phyloP scores from a whole-genome alignment of 768 basidiomycete species.

The Lyophyllum semitale region DNA sequence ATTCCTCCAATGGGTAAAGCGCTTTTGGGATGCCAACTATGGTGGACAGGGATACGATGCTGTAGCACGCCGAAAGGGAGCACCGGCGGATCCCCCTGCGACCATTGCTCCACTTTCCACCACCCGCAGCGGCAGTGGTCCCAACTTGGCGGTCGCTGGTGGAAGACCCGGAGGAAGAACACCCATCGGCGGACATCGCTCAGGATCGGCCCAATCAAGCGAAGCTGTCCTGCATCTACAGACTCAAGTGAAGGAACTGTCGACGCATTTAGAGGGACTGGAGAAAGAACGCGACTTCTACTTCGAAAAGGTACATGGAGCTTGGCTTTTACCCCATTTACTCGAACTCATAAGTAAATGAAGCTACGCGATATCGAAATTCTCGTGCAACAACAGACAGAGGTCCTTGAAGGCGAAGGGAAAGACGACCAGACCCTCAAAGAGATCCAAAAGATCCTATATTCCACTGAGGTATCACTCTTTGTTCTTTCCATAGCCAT shows the following conservation, averaged over 20 bases:
- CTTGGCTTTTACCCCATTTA: not conserved
- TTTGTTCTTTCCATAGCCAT: not conserved
- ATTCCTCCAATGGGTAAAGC: slow-evolving; percentile 96
- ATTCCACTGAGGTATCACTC: slow-evolving; percentile 84
- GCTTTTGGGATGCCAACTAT: slow-evolving; percentile 93
- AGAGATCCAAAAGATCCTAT: slow-evolving; percentile 90
- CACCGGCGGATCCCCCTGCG: slow-evolving; percentile 72
- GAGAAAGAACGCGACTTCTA: slow-evolving; percentile 99
- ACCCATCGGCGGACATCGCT: slow-evolving; percentile 68
- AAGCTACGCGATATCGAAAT: slow-evolving; percentile 97
- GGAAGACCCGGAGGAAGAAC: slow-evolving; percentile 69
- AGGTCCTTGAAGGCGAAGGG: slow-evolving; percentile 56
- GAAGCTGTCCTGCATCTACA: slow-evolving; percentile 72
- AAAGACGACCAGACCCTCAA: slow-evolving; percentile 63
- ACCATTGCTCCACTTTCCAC: slow-evolving; percentile 70
- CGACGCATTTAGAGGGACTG: slow-evolving; percentile 79
- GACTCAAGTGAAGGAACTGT: slow-evolving; percentile 80
- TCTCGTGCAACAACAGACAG: slow-evolving; percentile 79
- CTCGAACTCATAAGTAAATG: not conserved
- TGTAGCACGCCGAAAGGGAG: slow-evolving; percentile 77
- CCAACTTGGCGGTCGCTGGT: slow-evolving; percentile 17
- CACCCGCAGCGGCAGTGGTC: slow-evolving; percentile 35
- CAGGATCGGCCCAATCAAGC: slow-evolving; percentile 65
- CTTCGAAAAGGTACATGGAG: slow-evolving; percentile 82
- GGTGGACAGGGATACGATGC: slow-evolving; percentile 88